Percentiles rank a stretch among this genome's conserved stretches.
Evolutionary conservation across 306 rosid species (phyloP).

Genomic region (Abrus pulchellus): DNA sequence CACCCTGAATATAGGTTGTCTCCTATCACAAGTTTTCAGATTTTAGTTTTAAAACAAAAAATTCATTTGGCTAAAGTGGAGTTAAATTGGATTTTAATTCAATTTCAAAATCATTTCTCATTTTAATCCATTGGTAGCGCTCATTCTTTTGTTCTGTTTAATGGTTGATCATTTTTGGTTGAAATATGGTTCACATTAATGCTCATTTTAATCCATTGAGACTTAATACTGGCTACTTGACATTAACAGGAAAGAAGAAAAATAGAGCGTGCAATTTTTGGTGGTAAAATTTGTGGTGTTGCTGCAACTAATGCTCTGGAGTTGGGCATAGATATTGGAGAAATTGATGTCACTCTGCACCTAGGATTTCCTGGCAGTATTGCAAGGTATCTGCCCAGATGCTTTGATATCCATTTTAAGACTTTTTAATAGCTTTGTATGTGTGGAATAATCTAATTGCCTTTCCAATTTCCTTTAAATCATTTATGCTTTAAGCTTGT

Average conservation of each 20-base stretch:
- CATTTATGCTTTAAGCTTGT: conserved; percentile 65
- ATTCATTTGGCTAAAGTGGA: too few relatives aligned
- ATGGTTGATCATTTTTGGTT: conserved; percentile 28
- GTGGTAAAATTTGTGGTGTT: conserved; percentile 88
- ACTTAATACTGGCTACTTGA: conserved; percentile 43
- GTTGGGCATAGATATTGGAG: conserved; percentile 97
- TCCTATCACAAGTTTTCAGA: too few relatives aligned
- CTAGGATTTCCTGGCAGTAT: conserved; percentile 97
- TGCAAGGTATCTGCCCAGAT: conserved; percentile 67
- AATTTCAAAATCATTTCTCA: not conserved
- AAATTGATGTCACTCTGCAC: conserved; percentile 93
- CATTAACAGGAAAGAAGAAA: conserved; percentile 82
- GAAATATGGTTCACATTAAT: conserved; percentile 31
- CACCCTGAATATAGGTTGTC: too few relatives aligned
- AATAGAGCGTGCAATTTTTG: conserved; percentile 85
- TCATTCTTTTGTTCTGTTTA: conserved; percentile 27
- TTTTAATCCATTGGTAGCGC: not conserved
- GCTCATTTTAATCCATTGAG: not conserved
- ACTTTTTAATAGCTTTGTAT: conserved; percentile 40
- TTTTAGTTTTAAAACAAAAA: too few relatives aligned
- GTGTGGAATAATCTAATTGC: conserved; percentile 26
- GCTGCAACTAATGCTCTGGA: conserved; percentile 99
- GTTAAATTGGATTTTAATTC: too few relatives aligned
- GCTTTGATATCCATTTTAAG: conserved; percentile 12
- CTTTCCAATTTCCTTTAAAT: conserved; percentile 12